Evolutionary conservation across 768 basidiomycete genomes (phyloP).

Genomic region (Suillus hirtellus): DNA sequence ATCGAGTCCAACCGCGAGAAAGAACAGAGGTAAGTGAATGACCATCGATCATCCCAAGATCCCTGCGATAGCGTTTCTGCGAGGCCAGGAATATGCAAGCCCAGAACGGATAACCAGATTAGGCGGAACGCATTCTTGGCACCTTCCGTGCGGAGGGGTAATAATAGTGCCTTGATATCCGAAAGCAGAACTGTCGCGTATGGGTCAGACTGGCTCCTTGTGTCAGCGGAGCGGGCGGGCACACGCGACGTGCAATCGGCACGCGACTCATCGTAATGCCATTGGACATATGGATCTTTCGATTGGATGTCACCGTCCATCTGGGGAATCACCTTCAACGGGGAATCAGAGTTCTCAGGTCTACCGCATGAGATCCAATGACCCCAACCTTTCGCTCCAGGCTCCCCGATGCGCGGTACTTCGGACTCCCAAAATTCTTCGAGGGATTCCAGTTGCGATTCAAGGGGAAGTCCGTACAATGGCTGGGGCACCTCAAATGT

Average conservation of each 20-base stretch:
- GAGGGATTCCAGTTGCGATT: constrained; percentile 53
- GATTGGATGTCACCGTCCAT: constrained; percentile 27
- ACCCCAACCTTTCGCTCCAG: constrained; percentile 66
- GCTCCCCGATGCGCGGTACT: constrained; percentile 71
- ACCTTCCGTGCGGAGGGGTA: constrained; percentile 42
- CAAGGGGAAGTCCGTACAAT: constrained; percentile 45
- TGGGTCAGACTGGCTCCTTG: constrained; percentile 58
- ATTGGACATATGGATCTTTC: constrained; percentile 67
- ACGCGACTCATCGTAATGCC: constrained; percentile 58
- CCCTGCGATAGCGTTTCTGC: constrained; percentile 39
- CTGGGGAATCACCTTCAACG: constrained; percentile 9
- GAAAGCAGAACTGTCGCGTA: constrained; percentile 72
- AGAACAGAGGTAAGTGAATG: constrained; percentile 46
- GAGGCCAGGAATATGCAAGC: constrained; percentile 73
- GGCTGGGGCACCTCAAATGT: constrained; percentile 55
- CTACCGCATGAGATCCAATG: constrained; percentile 53
- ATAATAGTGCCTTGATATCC: constrained; percentile 63
- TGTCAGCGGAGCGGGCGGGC: constrained; percentile 57
- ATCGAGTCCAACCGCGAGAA: constrained; percentile 47
- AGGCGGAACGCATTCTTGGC: constrained; percentile 62
- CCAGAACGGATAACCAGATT: constrained; percentile 69
- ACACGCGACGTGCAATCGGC: constrained; percentile 45
- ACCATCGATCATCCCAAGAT: constrained; percentile 74
- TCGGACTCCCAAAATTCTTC: constrained; percentile 89
- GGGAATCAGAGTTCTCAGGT: constrained; percentile 27